A percentile compares a stretch with the other conserved stretches of the same genome.
phyloP scores from a whole-genome alignment of 148 eudicot species.

The Pouteria glomerata region DNA sequence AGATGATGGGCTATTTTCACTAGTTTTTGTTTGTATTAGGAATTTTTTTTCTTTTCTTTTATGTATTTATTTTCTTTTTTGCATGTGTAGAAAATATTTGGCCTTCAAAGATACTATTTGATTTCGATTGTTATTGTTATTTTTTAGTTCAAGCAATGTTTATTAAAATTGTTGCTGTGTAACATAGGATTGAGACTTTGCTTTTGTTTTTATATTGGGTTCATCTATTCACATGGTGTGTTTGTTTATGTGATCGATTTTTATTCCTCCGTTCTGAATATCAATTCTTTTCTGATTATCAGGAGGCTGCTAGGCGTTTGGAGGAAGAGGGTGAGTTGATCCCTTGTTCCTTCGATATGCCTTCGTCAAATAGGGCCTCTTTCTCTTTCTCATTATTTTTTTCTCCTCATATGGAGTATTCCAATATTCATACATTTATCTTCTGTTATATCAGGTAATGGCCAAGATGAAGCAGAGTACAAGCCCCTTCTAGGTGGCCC shows the following conservation, averaged over 20 bases:
- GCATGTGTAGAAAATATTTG: background rate
- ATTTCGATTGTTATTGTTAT: background rate
- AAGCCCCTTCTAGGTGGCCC: slow-evolving; percentile 75
- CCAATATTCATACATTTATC: background rate
- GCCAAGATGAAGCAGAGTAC: slow-evolving; percentile 53
- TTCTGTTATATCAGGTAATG: slow-evolving; percentile 32
- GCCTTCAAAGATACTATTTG: background rate
- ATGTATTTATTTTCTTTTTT: no score
- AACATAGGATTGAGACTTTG: background rate
- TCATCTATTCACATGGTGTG: background rate
- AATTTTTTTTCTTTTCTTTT: no score
- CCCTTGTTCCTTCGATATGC: background rate
- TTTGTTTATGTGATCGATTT: background rate
- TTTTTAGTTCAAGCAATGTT: background rate
- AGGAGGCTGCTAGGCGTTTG: slow-evolving; percentile 59
- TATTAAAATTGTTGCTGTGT: background rate
- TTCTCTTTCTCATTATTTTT: background rate
- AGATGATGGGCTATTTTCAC: background rate
- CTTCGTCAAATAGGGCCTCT: background rate
- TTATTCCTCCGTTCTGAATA: background rate
- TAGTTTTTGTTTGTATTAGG: background rate
- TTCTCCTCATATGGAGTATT: background rate
- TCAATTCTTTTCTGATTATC: slow-evolving; percentile 25
- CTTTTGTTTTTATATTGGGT: background rate
- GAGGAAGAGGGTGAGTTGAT: slow-evolving; percentile 52